Evolutionary conservation across 306 rosid genomes (phyloP), one percentile per base, ranked within the genome.

Genomic region (Malus asiatica): DNA sequence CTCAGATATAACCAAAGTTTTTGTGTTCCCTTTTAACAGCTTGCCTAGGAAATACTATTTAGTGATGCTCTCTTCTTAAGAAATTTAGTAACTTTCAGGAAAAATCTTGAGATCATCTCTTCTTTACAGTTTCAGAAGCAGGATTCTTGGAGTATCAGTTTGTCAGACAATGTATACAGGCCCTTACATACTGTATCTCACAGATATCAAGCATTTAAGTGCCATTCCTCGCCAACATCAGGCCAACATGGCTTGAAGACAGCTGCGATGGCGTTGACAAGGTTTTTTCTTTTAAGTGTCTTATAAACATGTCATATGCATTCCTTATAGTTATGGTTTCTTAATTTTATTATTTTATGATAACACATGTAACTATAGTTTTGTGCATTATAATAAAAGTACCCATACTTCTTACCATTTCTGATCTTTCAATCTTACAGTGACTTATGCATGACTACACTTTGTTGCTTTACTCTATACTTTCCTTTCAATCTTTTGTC

Each of bases 201-300:
- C 82, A 89, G 86, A 84, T 75, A 77, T 77, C 76, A 80, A 74
- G 78, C 83, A 71, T 85, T 91, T 75, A 89, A 86, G 82, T 91
- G 97, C 73, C 89, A 81, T 76, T 92, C 92, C 73, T 83, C 79
- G 81, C 66, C 83, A 60, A 76, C 79, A 61, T 72, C 96, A 19
- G 75, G 88, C 73, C 84, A 68, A 78, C 83, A 89, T 58, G 61
- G 77, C 62, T 63, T 83, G 58, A 87, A 89, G 85, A 80, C 81
- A 72, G 92, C 84, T 76, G 73, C 86, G 23, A 74, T 77, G 53
- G 87, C 86, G 30, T 62, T 92, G 84, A 77, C 85, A 55, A 89
- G 96, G 98, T 94, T 61, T 61, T 75, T 78, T 61, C 46, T 75
- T 78, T 25, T 68, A 45, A 62, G 25, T 63, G 42, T 27, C n/a